Percentiles rank a stretch among this genome's conserved stretches.
Evolutionary conservation across 2,329 filamentous ascomycete genomes (phyloP).

Genomic region (Thelonectria rubi): DNA sequence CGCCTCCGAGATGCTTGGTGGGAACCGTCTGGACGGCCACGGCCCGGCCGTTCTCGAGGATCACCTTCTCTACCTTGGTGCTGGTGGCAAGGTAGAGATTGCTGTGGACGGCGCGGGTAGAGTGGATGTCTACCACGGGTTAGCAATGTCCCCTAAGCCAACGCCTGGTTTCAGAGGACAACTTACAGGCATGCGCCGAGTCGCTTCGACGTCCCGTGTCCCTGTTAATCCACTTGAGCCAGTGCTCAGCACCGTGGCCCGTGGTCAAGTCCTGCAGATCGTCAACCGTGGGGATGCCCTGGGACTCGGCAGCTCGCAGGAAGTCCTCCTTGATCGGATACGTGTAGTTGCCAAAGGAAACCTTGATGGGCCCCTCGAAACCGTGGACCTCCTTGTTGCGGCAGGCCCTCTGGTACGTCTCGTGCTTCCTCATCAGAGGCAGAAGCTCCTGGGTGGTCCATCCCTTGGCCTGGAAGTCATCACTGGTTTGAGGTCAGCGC

Average conservation of each 20-base stretch:
- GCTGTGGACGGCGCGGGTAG: constrained; percentile 73
- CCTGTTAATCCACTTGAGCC: constrained; percentile 87
- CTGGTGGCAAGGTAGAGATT: constrained; percentile 79
- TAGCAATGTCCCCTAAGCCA: too few species aligned
- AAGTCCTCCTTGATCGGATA: constrained; percentile 87
- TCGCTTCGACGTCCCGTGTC: constrained; percentile 46
- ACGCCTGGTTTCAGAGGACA: background rate
- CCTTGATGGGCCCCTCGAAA: constrained; percentile 82
- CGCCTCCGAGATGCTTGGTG: constrained; percentile 71
- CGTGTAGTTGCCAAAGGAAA: constrained; percentile 82
- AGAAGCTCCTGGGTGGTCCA: constrained; percentile 80
- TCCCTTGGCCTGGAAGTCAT: constrained; percentile 82
- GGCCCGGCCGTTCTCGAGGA: constrained; percentile 76
- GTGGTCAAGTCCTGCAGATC: constrained; percentile 78
- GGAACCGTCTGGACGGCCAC: constrained; percentile 76
- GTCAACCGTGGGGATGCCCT: constrained; percentile 77
- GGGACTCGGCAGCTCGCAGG: constrained; percentile 74
- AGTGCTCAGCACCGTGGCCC: constrained; percentile 78
- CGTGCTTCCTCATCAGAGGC: constrained; percentile 82
- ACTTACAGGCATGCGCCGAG: constrained; percentile 22
- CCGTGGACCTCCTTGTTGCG: constrained; percentile 76
- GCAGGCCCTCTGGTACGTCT: constrained; percentile 76
- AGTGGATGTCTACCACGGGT: constrained; percentile 68
- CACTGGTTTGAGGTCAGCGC: constrained; percentile 65
- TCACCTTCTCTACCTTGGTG: constrained; percentile 80